Evolutionary conservation across 2,329 filamentous ascomycete species (phyloP).

Genomic region (Pseudogymnoascus sp.): DNA sequence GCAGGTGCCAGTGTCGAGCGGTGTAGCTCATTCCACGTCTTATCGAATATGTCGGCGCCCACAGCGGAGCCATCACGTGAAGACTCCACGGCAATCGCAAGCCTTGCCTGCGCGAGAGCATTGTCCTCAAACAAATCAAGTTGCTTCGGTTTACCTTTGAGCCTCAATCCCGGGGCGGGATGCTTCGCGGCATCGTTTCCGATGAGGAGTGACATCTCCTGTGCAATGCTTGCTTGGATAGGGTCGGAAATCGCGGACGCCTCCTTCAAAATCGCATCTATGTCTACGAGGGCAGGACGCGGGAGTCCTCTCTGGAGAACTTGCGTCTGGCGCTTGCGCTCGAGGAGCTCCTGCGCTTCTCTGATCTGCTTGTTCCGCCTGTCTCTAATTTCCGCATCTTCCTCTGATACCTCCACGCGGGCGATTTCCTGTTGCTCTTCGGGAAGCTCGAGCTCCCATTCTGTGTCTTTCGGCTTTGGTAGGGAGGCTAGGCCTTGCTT

Average conservation of each 20-base stretch:
- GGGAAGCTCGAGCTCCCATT: constrained; percentile 89
- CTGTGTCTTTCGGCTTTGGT: constrained; percentile 84
- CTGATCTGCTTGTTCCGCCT: constrained; percentile 63
- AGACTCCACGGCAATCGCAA: constrained; percentile 51
- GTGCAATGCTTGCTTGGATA: constrained; percentile 60
- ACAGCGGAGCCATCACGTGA: constrained; percentile 41
- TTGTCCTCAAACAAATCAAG: constrained; percentile 62
- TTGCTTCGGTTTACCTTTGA: constrained; percentile 51
- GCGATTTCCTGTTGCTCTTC: constrained; percentile 63
- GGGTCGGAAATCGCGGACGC: constrained; percentile 54
- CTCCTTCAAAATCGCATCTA: constrained; percentile 56
- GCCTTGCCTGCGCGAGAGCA: constrained; percentile 63
- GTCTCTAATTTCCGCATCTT: constrained; percentile 64
- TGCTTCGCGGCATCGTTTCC: constrained; percentile 72
- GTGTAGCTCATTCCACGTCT: constrained; percentile 45
- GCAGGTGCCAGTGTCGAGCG: constrained; percentile 60
- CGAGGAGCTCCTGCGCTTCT: constrained; percentile 59
- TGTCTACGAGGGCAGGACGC: constrained; percentile 63
- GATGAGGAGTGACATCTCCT: constrained; percentile 70
- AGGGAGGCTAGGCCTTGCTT: constrained; percentile 68
- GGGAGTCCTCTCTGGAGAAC: constrained; percentile 83
- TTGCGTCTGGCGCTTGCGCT: constrained; percentile 76
- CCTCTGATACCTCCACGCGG: constrained; percentile 45
- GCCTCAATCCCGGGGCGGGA: constrained; percentile 57
- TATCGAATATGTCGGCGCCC: constrained; percentile 43